phyloP scores from a whole-genome alignment of 192 early-diverging fungal species.

The Paraglomus brasilianum region DNA sequence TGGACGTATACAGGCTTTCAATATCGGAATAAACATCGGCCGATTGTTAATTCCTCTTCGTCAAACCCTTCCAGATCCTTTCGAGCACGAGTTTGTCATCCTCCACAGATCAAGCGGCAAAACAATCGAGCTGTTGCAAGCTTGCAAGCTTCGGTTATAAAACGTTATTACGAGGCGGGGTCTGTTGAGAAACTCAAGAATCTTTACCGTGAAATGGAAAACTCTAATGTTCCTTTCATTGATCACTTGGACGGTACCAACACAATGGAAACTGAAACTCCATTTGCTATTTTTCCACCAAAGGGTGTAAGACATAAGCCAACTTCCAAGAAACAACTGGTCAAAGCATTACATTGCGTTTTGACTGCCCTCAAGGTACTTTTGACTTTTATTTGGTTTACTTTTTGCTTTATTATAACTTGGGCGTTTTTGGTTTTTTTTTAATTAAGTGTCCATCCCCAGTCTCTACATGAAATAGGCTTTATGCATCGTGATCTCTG shows the following conservation, averaged over 20 bases:
- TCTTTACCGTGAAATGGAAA: slow-evolving; percentile 2
- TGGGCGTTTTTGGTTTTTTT: slow-evolving; percentile 12
- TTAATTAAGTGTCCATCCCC: neutral
- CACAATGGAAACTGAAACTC: neutral
- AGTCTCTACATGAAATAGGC: slow-evolving; percentile 1
- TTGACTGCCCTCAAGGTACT: slow-evolving; percentile 15
- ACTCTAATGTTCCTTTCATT: slow-evolving; percentile 20
- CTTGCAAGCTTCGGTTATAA: slow-evolving; percentile 3
- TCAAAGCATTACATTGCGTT: slow-evolving; percentile 20
- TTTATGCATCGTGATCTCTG: slow-evolving; percentile 8
- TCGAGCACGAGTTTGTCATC: neutral
- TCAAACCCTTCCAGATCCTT: slow-evolving; percentile 4
- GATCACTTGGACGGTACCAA: neutral
- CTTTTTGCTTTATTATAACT: neutral
- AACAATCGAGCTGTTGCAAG: slow-evolving; percentile 8
- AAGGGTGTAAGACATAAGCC: slow-evolving; percentile 17
- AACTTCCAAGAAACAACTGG: slow-evolving; percentile 18
- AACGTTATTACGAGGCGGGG: neutral
- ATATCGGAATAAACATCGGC: slow-evolving; percentile 23
- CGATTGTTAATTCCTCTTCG: slow-evolving; percentile 19
- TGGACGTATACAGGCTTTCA: slow-evolving; percentile 22
- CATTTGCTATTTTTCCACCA: slow-evolving; percentile 11
- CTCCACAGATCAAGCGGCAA: neutral
- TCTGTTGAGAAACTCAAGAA: neutral
- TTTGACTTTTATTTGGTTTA: neutral